These are phyloP conservation scores for Cadophora gregata DNA, from an alignment of 2,329 filamentous ascomycete species.

Conservation along the genomic window DNA sequence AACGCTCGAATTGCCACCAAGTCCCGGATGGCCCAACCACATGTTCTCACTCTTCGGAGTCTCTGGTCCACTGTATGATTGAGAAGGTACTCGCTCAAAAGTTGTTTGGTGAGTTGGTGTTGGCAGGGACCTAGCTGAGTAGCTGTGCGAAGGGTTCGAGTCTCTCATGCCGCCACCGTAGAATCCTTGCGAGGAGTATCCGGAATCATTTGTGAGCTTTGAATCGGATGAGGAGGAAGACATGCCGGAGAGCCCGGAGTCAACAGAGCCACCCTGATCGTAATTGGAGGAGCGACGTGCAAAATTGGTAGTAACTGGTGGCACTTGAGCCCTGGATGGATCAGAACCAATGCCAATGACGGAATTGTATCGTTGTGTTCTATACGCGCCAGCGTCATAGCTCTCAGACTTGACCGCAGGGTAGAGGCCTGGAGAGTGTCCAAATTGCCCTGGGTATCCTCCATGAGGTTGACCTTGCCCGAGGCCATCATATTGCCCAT, in stretches of 20 bases:
- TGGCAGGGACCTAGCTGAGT: conserved; percentile 36
- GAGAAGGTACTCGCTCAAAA: conserved; percentile 32
- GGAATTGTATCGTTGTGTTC: conserved; percentile 38
- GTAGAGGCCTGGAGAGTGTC: conserved; percentile 36
- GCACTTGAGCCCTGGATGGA: conserved; percentile 30
- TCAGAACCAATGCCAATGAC: conserved; percentile 36
- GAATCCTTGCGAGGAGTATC: conserved; percentile 39
- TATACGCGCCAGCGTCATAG: conserved; percentile 35
- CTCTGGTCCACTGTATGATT: conserved; percentile 31
- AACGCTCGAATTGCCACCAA: conserved; percentile 38
- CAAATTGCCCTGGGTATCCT: conserved; percentile 35
- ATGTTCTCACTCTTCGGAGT: conserved; percentile 35
- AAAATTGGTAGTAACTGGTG: conserved; percentile 34
- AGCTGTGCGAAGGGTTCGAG: conserved; percentile 32
- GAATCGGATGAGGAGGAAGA: conserved; percentile 37
- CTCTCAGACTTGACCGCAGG: conserved; percentile 36
- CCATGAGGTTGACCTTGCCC: conserved; percentile 24
- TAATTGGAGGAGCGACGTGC: conserved; percentile 37
- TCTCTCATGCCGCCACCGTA: conserved; percentile 33
- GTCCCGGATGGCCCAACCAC: conserved; percentile 29
- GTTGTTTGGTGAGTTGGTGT: conserved; percentile 34
- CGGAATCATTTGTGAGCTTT: conserved; percentile 39
- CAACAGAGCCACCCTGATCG: conserved; percentile 35
- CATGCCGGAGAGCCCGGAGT: conserved; percentile 37
- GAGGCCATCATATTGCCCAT: conserved; percentile 39